Evolutionary conservation across 306 rosid genomes (phyloP).

Genomic region (Morella rubra): DNA sequence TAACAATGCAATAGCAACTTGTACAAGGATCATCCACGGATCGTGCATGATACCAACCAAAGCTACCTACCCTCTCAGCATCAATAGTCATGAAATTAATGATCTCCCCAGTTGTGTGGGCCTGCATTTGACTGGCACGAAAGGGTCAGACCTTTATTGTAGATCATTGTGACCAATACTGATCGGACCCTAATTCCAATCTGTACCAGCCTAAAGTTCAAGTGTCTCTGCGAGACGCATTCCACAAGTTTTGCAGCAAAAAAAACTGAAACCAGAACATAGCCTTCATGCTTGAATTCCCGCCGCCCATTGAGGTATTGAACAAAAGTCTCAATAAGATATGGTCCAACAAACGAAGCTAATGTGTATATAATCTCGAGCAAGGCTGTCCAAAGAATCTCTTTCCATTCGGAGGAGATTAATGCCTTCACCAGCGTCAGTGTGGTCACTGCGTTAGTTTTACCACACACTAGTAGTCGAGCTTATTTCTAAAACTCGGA

Average conservation of each 20-base stretch:
- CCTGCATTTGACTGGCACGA: conserved; percentile 45
- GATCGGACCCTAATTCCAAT: conserved; percentile 42
- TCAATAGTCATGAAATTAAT: conserved; percentile 55
- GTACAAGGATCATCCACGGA: conserved; percentile 40
- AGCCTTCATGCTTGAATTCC: conserved; percentile 43
- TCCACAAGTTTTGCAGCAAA: conserved; percentile 46
- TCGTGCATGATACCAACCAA: conserved; percentile 45
- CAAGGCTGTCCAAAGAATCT: no score
- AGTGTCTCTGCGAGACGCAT: conserved; percentile 38
- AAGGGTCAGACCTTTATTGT: conserved; percentile 40
- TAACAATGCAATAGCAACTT: conserved; percentile 41
- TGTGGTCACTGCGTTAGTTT: conserved; percentile 31
- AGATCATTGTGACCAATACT: conserved; percentile 34
- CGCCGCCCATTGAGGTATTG: conserved; percentile 43
- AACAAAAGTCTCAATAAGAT: no score
- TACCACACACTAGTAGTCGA: conserved; percentile 35
- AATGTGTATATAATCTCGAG: no score
- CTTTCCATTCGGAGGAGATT: no score
- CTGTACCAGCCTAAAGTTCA: conserved; percentile 44
- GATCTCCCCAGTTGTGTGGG: conserved; percentile 50
- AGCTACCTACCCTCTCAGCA: conserved; percentile 48
- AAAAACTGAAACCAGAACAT: conserved; percentile 37
- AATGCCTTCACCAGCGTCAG: conserved; percentile 46
- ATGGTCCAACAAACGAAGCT: no score
- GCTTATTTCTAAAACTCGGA: conserved; percentile 35